These are phyloP conservation scores for Paraphoma chrysanthemicola DNA, from an alignment of 2,329 filamentous ascomycete genomes.

Conservation along the genomic window DNA sequence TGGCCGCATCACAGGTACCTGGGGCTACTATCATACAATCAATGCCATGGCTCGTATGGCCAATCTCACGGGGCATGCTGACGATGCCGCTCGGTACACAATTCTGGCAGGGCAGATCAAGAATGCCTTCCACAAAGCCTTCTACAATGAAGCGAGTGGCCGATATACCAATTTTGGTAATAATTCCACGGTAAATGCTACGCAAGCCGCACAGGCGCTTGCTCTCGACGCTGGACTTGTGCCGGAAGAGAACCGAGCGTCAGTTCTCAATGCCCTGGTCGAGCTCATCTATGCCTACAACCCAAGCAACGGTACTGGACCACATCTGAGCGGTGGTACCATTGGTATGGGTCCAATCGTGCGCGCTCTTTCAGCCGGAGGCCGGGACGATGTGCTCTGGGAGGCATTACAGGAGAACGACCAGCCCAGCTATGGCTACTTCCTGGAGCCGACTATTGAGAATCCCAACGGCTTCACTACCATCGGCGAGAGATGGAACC, in stretches of 20 bases:
- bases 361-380: slow-evolving; percentile 1
- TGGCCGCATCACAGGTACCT: slow-evolving; percentile 3
- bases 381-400: slow-evolving; percentile 1
- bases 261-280: slow-evolving; percentile 1
- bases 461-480: not conserved
- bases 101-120: not conserved
- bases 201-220: slow-evolving; percentile 2
- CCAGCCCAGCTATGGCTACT: slow-evolving; percentile 1
- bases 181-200: not conserved
- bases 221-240: slow-evolving; percentile 3
- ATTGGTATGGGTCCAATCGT: slow-evolving; percentile 1
- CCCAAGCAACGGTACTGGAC: not conserved
- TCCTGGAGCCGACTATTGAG: not conserved
- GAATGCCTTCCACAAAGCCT: not conserved
- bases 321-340: slow-evolving; percentile 2
- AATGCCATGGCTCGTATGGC: slow-evolving; percentile 4
- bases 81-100: not conserved
- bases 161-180: slow-evolving; percentile 2
- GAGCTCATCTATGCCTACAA: not conserved
- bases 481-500: not conserved
- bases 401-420: slow-evolving; percentile 2
- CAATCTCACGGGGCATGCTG: not conserved
- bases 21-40: slow-evolving; percentile 4
- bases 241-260: not conserved
- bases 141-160: not conserved